Conservation (phyloP, 1,284 basidiomycete genomes). For the Cutaneotrichosporon mucoides region DNA sequence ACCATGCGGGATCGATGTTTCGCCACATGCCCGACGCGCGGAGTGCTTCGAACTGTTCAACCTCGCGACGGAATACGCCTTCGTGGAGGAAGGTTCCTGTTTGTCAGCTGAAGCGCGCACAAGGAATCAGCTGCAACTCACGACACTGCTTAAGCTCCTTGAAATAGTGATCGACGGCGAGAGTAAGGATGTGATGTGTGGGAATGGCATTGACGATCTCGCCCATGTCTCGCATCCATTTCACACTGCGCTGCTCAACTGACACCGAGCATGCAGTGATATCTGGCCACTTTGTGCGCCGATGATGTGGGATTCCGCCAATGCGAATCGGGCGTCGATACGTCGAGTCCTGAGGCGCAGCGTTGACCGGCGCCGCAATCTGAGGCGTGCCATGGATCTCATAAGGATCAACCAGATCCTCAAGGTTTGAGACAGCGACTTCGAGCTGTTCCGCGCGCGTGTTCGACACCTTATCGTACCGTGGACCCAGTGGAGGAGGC, state of each 20-base stretch:
- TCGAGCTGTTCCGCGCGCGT: background rate
- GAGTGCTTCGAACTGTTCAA: background rate
- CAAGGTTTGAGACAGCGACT: background rate
- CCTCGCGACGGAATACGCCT: background rate
- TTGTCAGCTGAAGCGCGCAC: too few relatives aligned
- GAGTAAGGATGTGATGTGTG: background rate
- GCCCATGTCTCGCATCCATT: background rate
- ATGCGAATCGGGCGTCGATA: background rate
- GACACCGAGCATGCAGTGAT: background rate
- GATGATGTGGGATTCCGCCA: background rate
- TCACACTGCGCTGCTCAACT: background rate
- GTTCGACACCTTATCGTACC: background rate
- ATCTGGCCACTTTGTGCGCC: background rate
- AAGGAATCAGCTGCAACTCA: background rate
- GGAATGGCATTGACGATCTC: background rate
- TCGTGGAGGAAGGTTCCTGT: background rate
- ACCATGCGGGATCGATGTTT: background rate
- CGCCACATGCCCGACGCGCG: constrained; percentile 1
- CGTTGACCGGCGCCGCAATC: background rate
- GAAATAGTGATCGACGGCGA: background rate
- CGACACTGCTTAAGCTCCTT: background rate
- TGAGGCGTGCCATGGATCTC: background rate
- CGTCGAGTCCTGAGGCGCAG: background rate
- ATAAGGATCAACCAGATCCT: background rate
- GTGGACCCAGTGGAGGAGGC: background rate